Percentiles rank a stretch among this genome's conserved stretches.
Conservation (phyloP, 1,284 basidiomycete genomes). For the Cutaneotrichosporon dermatis region DNA sequence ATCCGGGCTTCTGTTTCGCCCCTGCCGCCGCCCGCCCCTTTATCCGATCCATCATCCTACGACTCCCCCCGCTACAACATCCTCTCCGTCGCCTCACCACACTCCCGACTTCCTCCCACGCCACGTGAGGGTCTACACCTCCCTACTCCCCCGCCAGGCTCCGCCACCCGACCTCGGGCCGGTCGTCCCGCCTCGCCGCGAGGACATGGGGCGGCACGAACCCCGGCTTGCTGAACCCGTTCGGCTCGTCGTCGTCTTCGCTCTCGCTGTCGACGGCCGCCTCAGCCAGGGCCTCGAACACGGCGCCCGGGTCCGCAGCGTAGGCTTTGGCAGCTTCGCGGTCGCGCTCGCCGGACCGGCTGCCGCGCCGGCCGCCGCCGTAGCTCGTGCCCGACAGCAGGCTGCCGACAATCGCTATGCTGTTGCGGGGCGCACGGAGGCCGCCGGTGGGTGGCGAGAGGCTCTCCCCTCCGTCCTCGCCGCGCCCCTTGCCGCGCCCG, state of each 20-base stretch:
- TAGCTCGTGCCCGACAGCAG: not conserved
- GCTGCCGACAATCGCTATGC: not conserved
- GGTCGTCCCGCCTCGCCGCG: conserved; percentile 24
- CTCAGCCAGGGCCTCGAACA: conserved; percentile 39
- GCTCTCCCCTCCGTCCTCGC: not conserved
- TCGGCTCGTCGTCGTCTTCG: conserved; percentile 14
- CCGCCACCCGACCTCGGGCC: conserved; percentile 35
- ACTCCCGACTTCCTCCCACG: no score
- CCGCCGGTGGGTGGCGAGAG: not conserved
- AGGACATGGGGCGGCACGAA: conserved; percentile 44
- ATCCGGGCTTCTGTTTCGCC: no score
- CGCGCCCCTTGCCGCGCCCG: no score
- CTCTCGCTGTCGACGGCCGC: conserved; percentile 22
- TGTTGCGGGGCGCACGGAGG: not conserved
- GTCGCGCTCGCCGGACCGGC: conserved; percentile 32
- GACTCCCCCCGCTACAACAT: no score
- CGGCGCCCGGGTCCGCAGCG: conserved; percentile 37
- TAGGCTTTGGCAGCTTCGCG: conserved; percentile 31
- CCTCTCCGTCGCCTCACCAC: no score
- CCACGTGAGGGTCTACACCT: no score
- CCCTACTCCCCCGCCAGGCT: conserved; percentile 9
- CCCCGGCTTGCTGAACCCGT: conserved; percentile 14
- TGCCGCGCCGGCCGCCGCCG: conserved; percentile 10
- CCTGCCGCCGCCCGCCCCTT: no score
- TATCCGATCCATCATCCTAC: no score